phyloP scores from a whole-genome alignment of 768 basidiomycete genomes.

The Rhizopogon vesiculosus region DNA sequence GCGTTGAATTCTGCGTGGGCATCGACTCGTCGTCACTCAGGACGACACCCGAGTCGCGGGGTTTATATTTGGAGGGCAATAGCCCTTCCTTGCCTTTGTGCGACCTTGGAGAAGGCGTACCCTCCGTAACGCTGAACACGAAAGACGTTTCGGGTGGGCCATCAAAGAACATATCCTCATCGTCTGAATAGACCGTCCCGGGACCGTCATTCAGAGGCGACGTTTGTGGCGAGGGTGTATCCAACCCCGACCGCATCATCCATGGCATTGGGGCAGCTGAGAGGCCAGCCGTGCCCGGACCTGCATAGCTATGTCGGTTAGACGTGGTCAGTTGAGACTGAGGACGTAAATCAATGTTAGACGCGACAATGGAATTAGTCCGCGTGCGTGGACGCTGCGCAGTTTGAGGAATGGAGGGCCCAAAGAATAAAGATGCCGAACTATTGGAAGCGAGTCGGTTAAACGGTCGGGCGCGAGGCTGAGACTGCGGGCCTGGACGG shows the following conservation, averaged over 20 bases:
- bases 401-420: conserved; percentile 33
- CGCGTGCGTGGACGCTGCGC: conserved; percentile 16
- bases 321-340: conserved; percentile 25
- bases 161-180: conserved; percentile 56
- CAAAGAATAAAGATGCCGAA: conserved; percentile 67
- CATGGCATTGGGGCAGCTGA: conserved; percentile 21
- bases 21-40: conserved; percentile 58
- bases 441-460: conserved; percentile 48
- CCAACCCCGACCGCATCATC: conserved; percentile 32
- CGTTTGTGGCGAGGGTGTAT: conserved; percentile 44
- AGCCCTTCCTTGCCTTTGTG: conserved; percentile 25
- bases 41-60: conserved; percentile 63
- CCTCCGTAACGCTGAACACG: conserved; percentile 47
- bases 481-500: neutral
- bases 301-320: conserved; percentile 67
- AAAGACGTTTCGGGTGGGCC: conserved; percentile 50
- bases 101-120: conserved; percentile 52
- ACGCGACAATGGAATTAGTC: conserved; percentile 12
- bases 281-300: conserved; percentile 33
- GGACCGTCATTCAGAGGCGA: conserved; percentile 34
- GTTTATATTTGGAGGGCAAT: conserved; percentile 64
- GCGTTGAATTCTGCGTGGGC: conserved; percentile 48
- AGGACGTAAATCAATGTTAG: conserved; percentile 3
- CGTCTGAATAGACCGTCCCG: conserved; percentile 32
- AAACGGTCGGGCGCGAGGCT: conserved; percentile 33